Base-by-base conservation (phyloP, 2,329 filamentous ascomycete genomes). In the Botrytis paeoniae region DNA sequence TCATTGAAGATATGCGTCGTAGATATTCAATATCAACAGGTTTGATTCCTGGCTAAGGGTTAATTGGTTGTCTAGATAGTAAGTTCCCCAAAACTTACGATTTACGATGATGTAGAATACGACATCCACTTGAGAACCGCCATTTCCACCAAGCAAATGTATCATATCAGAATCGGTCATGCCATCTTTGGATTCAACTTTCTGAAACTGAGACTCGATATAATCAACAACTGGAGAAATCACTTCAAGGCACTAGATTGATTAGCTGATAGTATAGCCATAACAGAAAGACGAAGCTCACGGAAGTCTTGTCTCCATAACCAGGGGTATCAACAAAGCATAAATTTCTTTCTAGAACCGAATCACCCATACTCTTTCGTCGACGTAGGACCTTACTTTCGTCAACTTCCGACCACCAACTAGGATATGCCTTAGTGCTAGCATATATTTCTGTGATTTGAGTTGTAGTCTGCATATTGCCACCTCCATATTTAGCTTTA, bases 241-340 rank as follows among this genome's bases (percentile, higher is more conserved):
- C 69, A 84, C 85, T 76, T 88, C 88, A 77, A 88, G 86, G 70
- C 83, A 83, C 85, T 86, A 76, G 77, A 74, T 68, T 59, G 20
- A 79, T 81, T 62, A 82, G 77, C 75, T 77, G 61, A 77, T 78
- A 32, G 78, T 76, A 9, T 77, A 59, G 73, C 74, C 74, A 35
- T 61, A 12, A 59, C 10, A 35, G 59, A 39, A 59, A 29, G 73
- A n/a, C 48, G 7, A 57, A 16, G 72, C 87, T 74, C 82, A 89
- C 86, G 54, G 86, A 88, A 63, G 84, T 85, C 63, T 85, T 86
- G 76, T 81, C 83, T 59, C 85, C 83, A 81, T 89, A 89, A 20
- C 91, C 90, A 18, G 92, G 89, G 3, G 93, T 95, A 83, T 98
- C 95, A 73, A 98, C 90, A 80, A 99, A 98, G 81, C 94, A 97